Evolutionary conservation across 306 rosid species (phyloP), one percentile per base, ranked within the genome.

Genomic region (Hippophae tibetana): DNA sequence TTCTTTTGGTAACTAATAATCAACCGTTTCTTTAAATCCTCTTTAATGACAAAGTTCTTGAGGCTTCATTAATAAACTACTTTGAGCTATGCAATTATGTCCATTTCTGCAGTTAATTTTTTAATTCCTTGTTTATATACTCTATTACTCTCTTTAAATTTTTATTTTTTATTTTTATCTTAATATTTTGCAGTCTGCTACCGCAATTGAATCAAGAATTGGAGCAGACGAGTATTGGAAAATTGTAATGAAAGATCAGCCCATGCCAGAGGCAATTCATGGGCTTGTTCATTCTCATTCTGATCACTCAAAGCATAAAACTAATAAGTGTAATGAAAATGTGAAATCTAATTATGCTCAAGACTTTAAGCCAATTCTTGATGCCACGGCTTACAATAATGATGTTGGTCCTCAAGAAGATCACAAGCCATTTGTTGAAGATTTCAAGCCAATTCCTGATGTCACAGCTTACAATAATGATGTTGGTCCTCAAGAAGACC

Each of bases 211-310:
- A n/a, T 46, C 75, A 58, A 64, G 75, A 41, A 23, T 42, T 18
- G 61, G 38, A 12, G 49, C 55, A 6, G 58, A 56, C 9, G 61
- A 47, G 5, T 53, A 58, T 43, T 45, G 54, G 70, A 40, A 27
- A 26, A 44, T 1, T 26, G 51, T 26, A 1, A 52, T 52, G 55
- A 52, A 64, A 23, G 46, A 53, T 12, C 55, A 68, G 27, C 60
- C 66, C 6, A 68, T 68, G 61, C 61, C 66, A 13, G 18, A 53
- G 10, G 69, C 65, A 61, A 62, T 73, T 52, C 46, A 26, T 18
- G 62, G 62, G 26, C 53, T 72, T 61, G 23, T 6, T 9, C 40
- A 55, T 8, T 56, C 48, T 13, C 43, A 49, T 61, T 49, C 77
- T 8, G 27, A 49, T 12, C 14, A 13, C 12, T 49, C 25, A 6